These are phyloP conservation scores for Juncus inflexus DNA, from an alignment of 176 grass and related monocot genomes.

Conservation along the genomic window DNA sequence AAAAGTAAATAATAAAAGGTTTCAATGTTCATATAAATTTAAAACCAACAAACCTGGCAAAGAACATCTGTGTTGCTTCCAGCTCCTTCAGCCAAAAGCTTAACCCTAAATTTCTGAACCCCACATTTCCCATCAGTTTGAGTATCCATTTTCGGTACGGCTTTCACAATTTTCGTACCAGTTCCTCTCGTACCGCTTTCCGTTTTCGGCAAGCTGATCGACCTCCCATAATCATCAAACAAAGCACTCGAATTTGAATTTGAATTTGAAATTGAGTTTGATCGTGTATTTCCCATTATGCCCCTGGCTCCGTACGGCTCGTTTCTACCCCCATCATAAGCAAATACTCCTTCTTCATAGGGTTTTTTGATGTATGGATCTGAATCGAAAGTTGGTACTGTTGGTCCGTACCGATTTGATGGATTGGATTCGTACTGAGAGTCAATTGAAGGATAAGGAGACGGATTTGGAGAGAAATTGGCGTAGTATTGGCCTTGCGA, in stretches of 20 bases:
- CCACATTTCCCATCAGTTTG: slow-evolving; percentile 63
- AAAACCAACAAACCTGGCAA: slow-evolving; percentile 53
- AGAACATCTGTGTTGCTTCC: slow-evolving; percentile 88
- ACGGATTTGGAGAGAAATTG: slow-evolving; percentile 27
- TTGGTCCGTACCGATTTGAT: slow-evolving; percentile 32
- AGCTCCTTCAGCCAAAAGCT: slow-evolving; percentile 74
- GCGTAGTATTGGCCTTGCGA: slow-evolving; percentile 28
- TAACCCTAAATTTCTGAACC: slow-evolving; percentile 94
- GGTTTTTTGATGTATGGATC: slow-evolving; percentile 43
- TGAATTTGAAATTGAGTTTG: slow-evolving; percentile 4
- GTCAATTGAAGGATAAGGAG: slow-evolving; percentile 61
- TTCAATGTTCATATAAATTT: neutral
- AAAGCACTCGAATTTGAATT: slow-evolving; percentile 36
- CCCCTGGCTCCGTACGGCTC: slow-evolving; percentile 83
- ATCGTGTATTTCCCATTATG: slow-evolving; percentile 12
- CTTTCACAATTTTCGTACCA: slow-evolving; percentile 65
- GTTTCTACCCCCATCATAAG: slow-evolving; percentile 54
- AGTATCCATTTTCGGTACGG: slow-evolving; percentile 78
- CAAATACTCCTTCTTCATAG: slow-evolving; percentile 61
- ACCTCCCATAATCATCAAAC: slow-evolving; percentile 96
- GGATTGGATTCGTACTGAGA: slow-evolving; percentile 24
- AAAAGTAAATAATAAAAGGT: neutral
- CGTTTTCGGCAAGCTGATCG: slow-evolving; percentile 40
- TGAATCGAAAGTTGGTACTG: slow-evolving; percentile 37
- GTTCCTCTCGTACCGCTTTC: slow-evolving; percentile 24